These are phyloP conservation scores for Gymnopus androsaceus DNA, from an alignment of 1,284 basidiomycete genomes.

Conservation along the genomic window DNA sequence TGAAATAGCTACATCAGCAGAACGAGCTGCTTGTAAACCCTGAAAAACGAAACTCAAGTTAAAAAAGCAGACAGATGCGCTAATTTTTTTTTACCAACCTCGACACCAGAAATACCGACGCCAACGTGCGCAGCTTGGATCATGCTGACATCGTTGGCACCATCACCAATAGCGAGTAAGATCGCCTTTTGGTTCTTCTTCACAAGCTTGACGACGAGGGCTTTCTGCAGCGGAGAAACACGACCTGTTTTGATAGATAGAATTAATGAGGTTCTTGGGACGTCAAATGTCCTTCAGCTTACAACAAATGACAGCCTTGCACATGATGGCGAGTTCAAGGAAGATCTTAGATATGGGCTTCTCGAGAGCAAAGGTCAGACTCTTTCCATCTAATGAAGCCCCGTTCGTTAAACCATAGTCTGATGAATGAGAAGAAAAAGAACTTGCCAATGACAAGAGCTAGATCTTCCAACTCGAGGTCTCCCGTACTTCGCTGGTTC, in stretches of 20 bases:
- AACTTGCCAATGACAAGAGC: slow-evolving; percentile 88
- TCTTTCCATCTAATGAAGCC: slow-evolving; percentile 81
- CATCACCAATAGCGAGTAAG: slow-evolving; percentile 94
- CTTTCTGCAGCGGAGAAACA: slow-evolving; percentile 97
- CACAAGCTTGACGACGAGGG: slow-evolving; percentile 96
- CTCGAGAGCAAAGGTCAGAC: slow-evolving; percentile 88
- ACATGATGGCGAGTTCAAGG: slow-evolving; percentile 95
- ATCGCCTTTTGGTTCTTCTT: slow-evolving; percentile 95
- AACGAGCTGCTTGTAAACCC: slow-evolving; percentile 96
- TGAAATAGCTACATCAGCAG: slow-evolving; percentile 95
- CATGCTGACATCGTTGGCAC: slow-evolving; percentile 97
- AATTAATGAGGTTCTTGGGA: background rate
- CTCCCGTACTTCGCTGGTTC: slow-evolving; percentile 87
- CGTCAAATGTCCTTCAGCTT: slow-evolving; percentile 31
- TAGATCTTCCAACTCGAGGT: slow-evolving; percentile 91
- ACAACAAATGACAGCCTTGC: slow-evolving; percentile 99
- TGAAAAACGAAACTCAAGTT: slow-evolving; percentile 31
- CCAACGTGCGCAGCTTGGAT: slow-evolving; percentile 97
- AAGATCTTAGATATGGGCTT: slow-evolving; percentile 90
- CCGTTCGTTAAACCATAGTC: background rate
- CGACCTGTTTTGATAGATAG: slow-evolving; percentile 59
- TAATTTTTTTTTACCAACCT: slow-evolving; percentile 55
- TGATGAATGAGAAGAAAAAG: background rate
- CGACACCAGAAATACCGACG: slow-evolving; percentile 96
- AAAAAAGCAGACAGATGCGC: background rate